Evolutionary conservation across 176 grass and related monocot species (phyloP), one percentile per base, ranked within the genome.

Genomic region (Saccharum spontaneum): DNA sequence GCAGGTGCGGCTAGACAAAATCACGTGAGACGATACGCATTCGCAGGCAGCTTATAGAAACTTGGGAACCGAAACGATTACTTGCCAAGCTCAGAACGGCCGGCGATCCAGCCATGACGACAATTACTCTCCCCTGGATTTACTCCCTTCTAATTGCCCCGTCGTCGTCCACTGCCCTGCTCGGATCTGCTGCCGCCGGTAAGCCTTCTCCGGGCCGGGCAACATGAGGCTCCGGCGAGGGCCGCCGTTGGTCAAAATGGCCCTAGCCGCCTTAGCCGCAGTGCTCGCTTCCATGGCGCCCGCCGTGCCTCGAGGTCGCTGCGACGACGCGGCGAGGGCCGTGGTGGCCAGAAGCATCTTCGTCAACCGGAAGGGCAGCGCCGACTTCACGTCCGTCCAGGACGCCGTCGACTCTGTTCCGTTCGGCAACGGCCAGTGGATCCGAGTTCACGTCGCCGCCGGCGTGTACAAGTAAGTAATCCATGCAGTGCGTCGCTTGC

Each of bases 391-490:
- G 28, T 71, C 75, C 15, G 59, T 94, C 5, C 89, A 89, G 8
- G 40, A 43, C 3, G 92, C 92, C 77, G 64, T 94, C 34, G 48
- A 87, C 55, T 82, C 87, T 1, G 55, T 94, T 3, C 87, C 89
- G 3, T 43, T 74, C 11, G 78, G 85, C 59, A 89, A 89, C 67
- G 17, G 4, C 23, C 63, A 75, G 33, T 94, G 92, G 92, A 82
- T 82, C 59, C 77, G 84, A 12, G 15, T 94, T 73, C 81, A 91
- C 15, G 76, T 94, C 64, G 71, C 84, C 26, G 39, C 87, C 1
- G 89, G 92, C 52, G 78, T 89, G 28, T 91, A 94, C 86, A 69
- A 41, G 92, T 94, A 80, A 80, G 52, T 20, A 1, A 37, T 22
- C 22, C 40, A 39, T 5, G 73, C 20, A 10, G 55, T 60, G 54